Evolutionary conservation across 2,329 filamentous ascomycete species (phyloP).

Genomic region (Colletotrichum shisoi): DNA sequence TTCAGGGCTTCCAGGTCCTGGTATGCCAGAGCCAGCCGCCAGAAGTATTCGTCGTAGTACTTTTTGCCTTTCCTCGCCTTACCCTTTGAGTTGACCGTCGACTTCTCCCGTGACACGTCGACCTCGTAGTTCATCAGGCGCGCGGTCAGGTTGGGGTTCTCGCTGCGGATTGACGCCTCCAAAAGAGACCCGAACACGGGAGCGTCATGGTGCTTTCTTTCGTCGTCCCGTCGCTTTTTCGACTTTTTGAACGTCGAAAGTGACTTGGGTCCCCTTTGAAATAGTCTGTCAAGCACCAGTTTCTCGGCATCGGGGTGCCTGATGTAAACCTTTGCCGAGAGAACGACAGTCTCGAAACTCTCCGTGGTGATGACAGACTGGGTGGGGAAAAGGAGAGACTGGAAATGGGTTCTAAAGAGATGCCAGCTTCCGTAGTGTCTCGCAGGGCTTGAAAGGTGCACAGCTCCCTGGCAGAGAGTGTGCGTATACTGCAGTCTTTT

Average conservation of each 20-base stretch:
- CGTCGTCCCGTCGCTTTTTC: neutral
- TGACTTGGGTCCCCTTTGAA: slow-evolving; percentile 11
- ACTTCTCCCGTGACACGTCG: slow-evolving; percentile 3
- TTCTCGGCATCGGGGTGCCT: neutral
- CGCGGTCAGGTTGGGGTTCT: neutral
- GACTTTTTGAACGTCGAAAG: neutral
- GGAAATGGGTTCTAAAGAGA: neutral
- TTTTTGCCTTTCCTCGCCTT: neutral
- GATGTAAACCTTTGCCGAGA: slow-evolving; percentile 6
- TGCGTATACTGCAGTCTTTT: neutral
- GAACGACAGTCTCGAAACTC: neutral
- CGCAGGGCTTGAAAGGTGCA: neutral
- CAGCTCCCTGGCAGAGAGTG: neutral
- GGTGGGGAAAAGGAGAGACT: neutral
- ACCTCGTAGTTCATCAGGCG: slow-evolving; percentile 20
- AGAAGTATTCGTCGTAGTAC: slow-evolving; percentile 14
- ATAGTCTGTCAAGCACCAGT: neutral
- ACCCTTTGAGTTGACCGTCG: neutral
- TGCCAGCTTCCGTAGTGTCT: slow-evolving; percentile 7
- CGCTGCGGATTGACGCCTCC: slow-evolving; percentile 17
- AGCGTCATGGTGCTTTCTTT: no score
- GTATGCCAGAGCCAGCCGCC: slow-evolving; percentile 5
- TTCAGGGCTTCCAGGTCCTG: slow-evolving; percentile 9
- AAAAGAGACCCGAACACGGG: slow-evolving; percentile 17
- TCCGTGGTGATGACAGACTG: neutral